Conservation (phyloP, 2,329 filamentous ascomycete species). For the Celoporthe dispersa region DNA sequence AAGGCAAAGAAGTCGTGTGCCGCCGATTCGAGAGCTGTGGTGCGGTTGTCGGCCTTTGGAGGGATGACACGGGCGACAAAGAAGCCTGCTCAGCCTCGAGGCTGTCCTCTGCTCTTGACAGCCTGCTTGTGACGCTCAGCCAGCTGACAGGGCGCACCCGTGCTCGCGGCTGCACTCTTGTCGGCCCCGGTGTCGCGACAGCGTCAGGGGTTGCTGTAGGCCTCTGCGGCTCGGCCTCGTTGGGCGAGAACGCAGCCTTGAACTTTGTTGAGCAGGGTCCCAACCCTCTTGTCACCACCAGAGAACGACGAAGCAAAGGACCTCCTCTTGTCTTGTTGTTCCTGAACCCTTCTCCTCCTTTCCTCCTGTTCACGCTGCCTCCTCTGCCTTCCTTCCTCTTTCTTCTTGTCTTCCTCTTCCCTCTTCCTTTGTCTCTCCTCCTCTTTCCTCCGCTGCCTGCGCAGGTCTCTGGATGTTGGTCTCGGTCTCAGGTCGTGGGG, state of each 20-base stretch:
- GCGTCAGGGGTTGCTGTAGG: conserved; percentile 21
- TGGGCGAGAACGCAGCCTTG: conserved; percentile 34
- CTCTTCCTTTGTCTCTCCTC: conserved; percentile 47
- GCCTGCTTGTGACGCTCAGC: conserved; percentile 26
- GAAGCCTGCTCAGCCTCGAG: conserved; percentile 4
- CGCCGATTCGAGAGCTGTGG: conserved; percentile 13
- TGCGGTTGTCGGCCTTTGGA: conserved; percentile 14
- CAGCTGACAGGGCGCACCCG: conserved; percentile 30
- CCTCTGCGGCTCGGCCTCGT: conserved; percentile 23
- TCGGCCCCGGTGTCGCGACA: conserved; percentile 25
- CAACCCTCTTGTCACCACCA: conserved; percentile 41
- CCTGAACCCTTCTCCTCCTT: conserved; percentile 29
- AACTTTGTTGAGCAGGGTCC: conserved; percentile 37
- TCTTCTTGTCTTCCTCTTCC: conserved; percentile 40
- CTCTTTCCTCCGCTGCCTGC: conserved; percentile 51
- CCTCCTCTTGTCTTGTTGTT: conserved; percentile 36
- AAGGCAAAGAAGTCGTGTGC: neutral
- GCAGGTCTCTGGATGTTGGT: conserved; percentile 37
- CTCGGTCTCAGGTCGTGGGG: conserved; percentile 45
- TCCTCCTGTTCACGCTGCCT: conserved; percentile 36
- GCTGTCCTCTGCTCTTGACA: conserved; percentile 24
- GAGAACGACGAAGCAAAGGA: conserved; percentile 39
- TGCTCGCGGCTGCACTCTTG: conserved; percentile 32
- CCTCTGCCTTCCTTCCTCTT: conserved; percentile 52
- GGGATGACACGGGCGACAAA: neutral